These are phyloP conservation scores for Plasmodium gonderi DNA, from an alignment of 169 alveolate genomes.

Conservation along the genomic window DNA sequence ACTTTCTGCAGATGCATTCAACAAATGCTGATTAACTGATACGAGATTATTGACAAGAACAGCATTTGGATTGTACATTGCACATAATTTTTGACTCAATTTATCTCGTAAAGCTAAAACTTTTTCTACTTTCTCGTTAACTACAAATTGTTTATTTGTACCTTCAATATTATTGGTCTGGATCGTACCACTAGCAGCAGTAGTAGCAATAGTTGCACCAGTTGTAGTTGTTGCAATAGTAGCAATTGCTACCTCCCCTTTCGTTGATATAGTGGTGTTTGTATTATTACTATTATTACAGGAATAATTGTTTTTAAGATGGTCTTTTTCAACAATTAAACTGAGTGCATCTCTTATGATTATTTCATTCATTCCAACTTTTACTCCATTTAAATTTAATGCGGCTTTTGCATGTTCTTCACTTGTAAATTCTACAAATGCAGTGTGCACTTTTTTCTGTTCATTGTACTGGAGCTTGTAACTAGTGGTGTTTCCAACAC, in stretches of 20 bases:
- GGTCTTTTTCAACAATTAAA: constrained; percentile 41
- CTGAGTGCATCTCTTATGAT: constrained; percentile 72
- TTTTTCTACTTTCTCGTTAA: constrained; percentile 75
- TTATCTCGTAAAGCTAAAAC: constrained; percentile 73
- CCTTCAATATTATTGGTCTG: background rate
- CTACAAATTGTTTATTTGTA: constrained; percentile 7
- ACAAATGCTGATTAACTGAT: background rate
- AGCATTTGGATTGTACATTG: constrained; percentile 59
- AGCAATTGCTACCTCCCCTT: too few species aligned
- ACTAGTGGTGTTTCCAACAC: constrained; percentile 73
- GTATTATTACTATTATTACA: constrained; percentile 21
- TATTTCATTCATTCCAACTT: constrained; percentile 43
- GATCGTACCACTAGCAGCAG: too few species aligned
- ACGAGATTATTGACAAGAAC: constrained; percentile 38
- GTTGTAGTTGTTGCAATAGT: background rate
- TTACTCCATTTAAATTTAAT: constrained; percentile 56
- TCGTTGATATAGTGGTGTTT: too few species aligned
- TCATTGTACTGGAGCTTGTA: constrained; percentile 61
- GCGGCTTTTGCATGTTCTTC: constrained; percentile 79
- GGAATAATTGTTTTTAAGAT: constrained; percentile 22
- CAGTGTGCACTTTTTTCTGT: constrained; percentile 27
- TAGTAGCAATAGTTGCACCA: background rate
- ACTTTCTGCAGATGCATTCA: background rate
- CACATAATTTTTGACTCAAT: constrained; percentile 65
- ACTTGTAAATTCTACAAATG: constrained; percentile 76